Percentiles rank a stretch among this genome's conserved stretches.
phyloP scores from a whole-genome alignment of 345 rosid genomes.

The Arabis hirsuta region DNA sequence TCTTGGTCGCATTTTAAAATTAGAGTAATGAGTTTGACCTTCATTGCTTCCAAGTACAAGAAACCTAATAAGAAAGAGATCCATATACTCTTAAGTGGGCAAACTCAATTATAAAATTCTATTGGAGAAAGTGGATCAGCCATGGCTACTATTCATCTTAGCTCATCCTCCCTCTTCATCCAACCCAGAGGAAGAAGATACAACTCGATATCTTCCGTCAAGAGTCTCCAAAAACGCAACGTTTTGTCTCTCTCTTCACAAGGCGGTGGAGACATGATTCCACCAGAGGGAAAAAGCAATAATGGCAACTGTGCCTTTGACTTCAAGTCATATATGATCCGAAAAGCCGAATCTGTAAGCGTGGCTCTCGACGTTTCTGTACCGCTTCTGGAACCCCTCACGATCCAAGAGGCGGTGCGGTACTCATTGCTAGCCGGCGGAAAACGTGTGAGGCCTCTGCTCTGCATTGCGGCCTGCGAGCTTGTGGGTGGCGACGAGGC shows the following conservation, averaged over 20 bases:
- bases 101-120: constrained; percentile 3
- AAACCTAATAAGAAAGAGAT: constrained; percentile 26
- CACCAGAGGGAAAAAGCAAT: constrained; percentile 41
- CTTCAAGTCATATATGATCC: constrained; percentile 74
- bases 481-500: constrained; percentile 72
- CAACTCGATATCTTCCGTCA: constrained; percentile 36
- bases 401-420: constrained; percentile 82
- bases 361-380: constrained; percentile 67
- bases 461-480: constrained; percentile 85
- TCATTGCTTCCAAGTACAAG: constrained; percentile 19
- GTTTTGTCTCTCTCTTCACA: constrained; percentile 50
- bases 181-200: constrained; percentile 43
- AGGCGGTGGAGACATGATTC: constrained; percentile 45
- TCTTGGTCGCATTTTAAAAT: not conserved
- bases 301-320: constrained; percentile 48
- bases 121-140: constrained; percentile 14
- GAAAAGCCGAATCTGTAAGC: constrained; percentile 57
- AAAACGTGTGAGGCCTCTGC: constrained; percentile 78
- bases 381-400: constrained; percentile 57
- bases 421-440: constrained; percentile 85
- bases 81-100: not conserved
- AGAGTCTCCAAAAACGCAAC: constrained; percentile 18
- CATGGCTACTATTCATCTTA: constrained; percentile 29
- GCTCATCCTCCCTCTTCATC: constrained; percentile 9
- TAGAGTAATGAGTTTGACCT: constrained; percentile 1